Percentiles rank a stretch among this genome's conserved stretches.
phyloP scores from a whole-genome alignment of 495 filamentous ascomycete genomes.

The Aspergillus nidulans region DNA sequence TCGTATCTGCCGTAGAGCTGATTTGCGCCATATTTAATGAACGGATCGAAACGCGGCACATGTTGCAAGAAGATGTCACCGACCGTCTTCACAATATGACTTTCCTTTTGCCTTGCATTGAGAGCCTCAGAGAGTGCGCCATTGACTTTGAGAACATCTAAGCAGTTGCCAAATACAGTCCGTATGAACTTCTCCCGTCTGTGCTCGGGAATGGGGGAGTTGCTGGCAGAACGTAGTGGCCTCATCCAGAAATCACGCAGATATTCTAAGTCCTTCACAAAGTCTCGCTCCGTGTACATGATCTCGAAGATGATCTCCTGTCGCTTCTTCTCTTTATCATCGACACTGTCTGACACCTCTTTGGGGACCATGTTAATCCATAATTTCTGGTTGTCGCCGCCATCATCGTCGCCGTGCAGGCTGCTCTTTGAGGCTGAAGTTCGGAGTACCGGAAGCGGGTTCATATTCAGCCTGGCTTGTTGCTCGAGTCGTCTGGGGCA shows the following conservation, averaged over 20 bases:
- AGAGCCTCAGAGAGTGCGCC: conserved; percentile 78
- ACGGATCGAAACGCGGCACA: conserved; percentile 88
- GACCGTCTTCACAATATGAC: conserved; percentile 79
- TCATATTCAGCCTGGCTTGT: conserved; percentile 86
- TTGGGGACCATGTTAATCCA: conserved; percentile 99
- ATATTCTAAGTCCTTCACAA: conserved; percentile 99
- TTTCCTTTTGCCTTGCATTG: conserved; percentile 85
- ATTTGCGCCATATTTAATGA: conserved; percentile 94
- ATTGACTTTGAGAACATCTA: conserved; percentile 92
- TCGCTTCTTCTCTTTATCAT: conserved; percentile 90
- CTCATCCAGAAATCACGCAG: conserved; percentile 98
- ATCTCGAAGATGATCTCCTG: conserved; percentile 98
- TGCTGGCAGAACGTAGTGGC: conserved; percentile 67
- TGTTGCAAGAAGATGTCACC: conserved; percentile 94
- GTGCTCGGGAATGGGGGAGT: conserved; percentile 84
- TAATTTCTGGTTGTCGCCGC: conserved; percentile 88
- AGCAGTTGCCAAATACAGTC: conserved; percentile 92
- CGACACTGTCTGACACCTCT: conserved; percentile 83
- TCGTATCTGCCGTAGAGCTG: conserved; percentile 97
- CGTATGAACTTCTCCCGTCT: conserved; percentile 85
- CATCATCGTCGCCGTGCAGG: conserved; percentile 76
- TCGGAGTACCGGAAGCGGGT: conserved; percentile 81
- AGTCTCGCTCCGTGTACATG: conserved; percentile 98
- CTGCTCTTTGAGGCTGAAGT: conserved; percentile 74
- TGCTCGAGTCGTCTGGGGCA: conserved; percentile 94